Evolutionary conservation across 164 flowering plant genomes (phyloP).

Genomic region (Santalum album): DNA sequence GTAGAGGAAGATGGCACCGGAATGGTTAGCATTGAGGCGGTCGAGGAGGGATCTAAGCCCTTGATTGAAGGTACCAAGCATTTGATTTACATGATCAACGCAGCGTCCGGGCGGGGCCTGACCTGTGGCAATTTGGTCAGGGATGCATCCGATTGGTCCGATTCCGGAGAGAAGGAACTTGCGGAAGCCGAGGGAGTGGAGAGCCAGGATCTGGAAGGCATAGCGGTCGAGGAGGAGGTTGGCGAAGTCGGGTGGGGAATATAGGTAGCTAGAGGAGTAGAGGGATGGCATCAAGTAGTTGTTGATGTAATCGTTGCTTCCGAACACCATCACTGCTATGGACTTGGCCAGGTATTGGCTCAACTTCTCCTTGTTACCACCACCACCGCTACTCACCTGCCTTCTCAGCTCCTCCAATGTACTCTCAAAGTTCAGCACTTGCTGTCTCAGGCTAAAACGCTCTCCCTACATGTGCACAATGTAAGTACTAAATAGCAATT

Average conservation of each 20-base stretch:
- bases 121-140: constrained; percentile 50
- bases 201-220: constrained; percentile 39
- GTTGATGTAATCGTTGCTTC: constrained; percentile 73
- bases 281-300: constrained; percentile 59
- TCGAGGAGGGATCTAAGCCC: constrained; percentile 50
- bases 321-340: constrained; percentile 49
- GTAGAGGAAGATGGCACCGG: constrained; percentile 48
- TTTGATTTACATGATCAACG: constrained; percentile 47
- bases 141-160: constrained; percentile 76
- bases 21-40: constrained; percentile 42
- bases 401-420: constrained; percentile 30
- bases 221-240: constrained; percentile 54
- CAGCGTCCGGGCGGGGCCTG: constrained; percentile 45
- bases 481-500: too few relatives aligned
- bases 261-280: constrained; percentile 37
- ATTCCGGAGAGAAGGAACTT: constrained; percentile 66
- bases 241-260: constrained; percentile 40
- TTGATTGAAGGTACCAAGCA: constrained; percentile 49
- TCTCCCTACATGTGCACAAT: constrained; percentile 46
- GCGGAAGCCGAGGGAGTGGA: too few relatives aligned
- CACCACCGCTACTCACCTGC: too few relatives aligned
- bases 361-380: constrained; percentile 12
- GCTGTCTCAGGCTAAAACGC: constrained; percentile 48
- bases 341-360: constrained; percentile 37
- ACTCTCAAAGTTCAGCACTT: constrained; percentile 54